Evolutionary conservation across 768 basidiomycete genomes (phyloP).

Genomic region (Coprinellus micaceus): DNA sequence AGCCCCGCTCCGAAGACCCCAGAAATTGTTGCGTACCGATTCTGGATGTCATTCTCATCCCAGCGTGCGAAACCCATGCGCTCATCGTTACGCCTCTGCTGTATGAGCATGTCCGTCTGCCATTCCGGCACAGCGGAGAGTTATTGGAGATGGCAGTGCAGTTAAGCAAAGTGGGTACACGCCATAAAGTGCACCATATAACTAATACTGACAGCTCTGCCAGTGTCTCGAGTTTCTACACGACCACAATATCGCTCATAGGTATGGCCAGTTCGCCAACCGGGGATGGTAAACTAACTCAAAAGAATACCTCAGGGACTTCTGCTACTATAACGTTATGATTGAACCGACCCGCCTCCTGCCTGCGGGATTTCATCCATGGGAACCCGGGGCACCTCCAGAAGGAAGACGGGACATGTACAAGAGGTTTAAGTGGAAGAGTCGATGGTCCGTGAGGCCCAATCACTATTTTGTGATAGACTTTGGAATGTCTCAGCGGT

Average conservation of each 20-base stretch:
- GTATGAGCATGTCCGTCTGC: conserved; percentile 10
- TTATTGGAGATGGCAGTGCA: conserved; percentile 19
- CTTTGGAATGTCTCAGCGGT: conserved; percentile 19
- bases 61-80: conserved; percentile 9
- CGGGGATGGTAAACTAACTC: background rate
- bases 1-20: conserved; percentile 11
- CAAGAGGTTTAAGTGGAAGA: conserved; percentile 1
- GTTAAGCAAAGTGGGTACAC: conserved; percentile 15
- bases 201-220: background rate
- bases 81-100: conserved; percentile 21
- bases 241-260: conserved; percentile 15
- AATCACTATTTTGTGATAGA: conserved; percentile 27
- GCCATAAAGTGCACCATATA: background rate
- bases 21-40: conserved; percentile 15
- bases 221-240: conserved; percentile 24
- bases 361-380: conserved; percentile 15
- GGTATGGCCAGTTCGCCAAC: conserved; percentile 2
- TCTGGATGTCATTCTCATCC: background rate
- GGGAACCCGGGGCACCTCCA: background rate
- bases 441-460: conserved; percentile 20
- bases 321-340: conserved; percentile 18
- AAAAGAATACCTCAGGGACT: conserved; percentile 16
- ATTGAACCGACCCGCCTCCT: conserved; percentile 18
- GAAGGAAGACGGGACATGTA: background rate
- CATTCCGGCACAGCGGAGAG: conserved; percentile 21